Evolutionary conservation across 345 rosid genomes (phyloP), one percentile per base, ranked within the genome.

Genomic region (Ceriops tagal): DNA sequence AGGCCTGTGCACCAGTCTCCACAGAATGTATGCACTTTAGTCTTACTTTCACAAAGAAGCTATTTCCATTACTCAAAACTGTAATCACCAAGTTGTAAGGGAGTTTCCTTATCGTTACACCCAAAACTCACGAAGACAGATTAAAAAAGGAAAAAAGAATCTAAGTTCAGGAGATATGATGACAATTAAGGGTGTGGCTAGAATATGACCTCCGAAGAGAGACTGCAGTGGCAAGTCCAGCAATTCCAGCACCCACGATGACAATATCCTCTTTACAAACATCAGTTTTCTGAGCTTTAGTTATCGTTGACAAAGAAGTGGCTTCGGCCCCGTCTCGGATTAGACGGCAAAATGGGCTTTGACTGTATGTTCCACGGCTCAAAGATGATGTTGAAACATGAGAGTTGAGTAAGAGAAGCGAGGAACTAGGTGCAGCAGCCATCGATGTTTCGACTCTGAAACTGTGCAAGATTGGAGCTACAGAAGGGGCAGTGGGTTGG

Each of bases 211-310:
- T 82, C 64, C 81, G 82, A 47, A 93, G 96, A 11, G 98, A 91
- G 53, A 87, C 86, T 24, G 98, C 95, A 60, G 97, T 87, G 65
- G 97, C 92, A 13, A 93, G 93, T 21, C 98, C 97, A 2, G 92
- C 96, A 37, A 93, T 91, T 35, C 98, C 97, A 21, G 91, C 98
- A 2, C 96, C 97, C 2, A 91, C 88, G 24, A 91, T 70, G 70
- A 91, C 92, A 53, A 88, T 75, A 34, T 87, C 83, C 77, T 87
- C 91, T 70, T 84, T 83, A 65, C 43, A 55, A 3, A 71, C 79
- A 68, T 59, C 88, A 52, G 67, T 55, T 67, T 69, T 71, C 24
- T 6, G 69, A 0, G 85, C 81, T 74, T 62, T 78, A 11, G 74
- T 58, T 43, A 61, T 43, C 49, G 49, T 16, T 1, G 76, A 57